Conservation (phyloP, 192 early-diverging fungal genomes). For the Rhizoclosmatium globosum region DNA sequence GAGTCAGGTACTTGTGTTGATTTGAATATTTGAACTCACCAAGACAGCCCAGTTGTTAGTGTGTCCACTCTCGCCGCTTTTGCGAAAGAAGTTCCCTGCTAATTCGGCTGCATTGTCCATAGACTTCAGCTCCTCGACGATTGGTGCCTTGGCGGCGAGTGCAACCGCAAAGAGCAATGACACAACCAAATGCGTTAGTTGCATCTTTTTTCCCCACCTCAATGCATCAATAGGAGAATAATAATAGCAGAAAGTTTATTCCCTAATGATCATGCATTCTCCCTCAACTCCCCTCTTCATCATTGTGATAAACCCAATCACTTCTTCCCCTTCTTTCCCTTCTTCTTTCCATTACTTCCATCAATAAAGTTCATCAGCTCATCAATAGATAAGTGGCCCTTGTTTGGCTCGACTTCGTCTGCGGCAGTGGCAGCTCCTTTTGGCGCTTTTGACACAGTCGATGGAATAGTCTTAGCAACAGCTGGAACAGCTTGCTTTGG, state of each 20-base stretch:
- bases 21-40: slow-evolving; percentile 54
- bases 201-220: no score
- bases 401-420: slow-evolving; percentile 39
- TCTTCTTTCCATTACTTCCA: slow-evolving; percentile 5
- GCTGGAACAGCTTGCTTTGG: background rate
- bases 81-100: background rate
- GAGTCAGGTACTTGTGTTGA: background rate
- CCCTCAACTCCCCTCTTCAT: no score
- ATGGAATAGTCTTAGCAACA: background rate
- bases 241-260: no score
- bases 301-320: background rate
- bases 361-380: slow-evolving; percentile 74
- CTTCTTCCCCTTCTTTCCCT: slow-evolving; percentile 32
- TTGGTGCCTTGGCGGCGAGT: no score
- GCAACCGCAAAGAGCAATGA: no score
- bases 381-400: slow-evolving; percentile 79
- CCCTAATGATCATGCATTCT: no score
- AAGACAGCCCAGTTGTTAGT: slow-evolving; percentile 99
- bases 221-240: no score
- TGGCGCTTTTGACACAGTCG: slow-evolving; percentile 34
- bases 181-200: no score
- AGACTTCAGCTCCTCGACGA: background rate
- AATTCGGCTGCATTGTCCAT: background rate
- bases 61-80: slow-evolving; percentile 50
- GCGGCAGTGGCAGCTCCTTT: slow-evolving; percentile 46